Conservation (phyloP, 768 basidiomycete species). For the Auricularia heimuer region DNA sequence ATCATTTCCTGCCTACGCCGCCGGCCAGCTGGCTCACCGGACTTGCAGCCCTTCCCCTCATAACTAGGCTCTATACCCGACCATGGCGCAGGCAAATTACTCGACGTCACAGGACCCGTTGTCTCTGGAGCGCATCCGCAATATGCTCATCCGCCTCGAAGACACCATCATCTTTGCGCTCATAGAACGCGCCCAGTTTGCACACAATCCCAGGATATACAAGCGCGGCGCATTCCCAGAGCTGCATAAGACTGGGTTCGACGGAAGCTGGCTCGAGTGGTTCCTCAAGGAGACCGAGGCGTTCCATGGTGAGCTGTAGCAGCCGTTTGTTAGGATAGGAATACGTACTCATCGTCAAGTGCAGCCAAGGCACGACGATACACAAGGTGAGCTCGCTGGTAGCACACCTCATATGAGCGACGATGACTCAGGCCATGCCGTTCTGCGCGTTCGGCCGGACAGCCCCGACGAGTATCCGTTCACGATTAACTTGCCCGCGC, state of each 20-base stretch:
- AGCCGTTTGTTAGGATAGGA: background rate
- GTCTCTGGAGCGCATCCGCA: constrained; percentile 79
- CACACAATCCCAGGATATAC: constrained; percentile 87
- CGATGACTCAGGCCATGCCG: background rate
- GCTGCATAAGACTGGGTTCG: constrained; percentile 60
- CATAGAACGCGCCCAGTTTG: constrained; percentile 96
- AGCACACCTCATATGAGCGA: background rate
- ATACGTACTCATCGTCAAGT: background rate
- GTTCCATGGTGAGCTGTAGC: constrained; percentile 70
- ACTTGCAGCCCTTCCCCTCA: background rate
- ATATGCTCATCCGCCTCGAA: constrained; percentile 80
- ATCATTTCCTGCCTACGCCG: background rate
- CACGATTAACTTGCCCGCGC: constrained; percentile 66
- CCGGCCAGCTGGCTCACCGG: background rate
- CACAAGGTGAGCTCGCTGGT: constrained; percentile 54
- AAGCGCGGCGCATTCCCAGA: constrained; percentile 69
- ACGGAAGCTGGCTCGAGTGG: constrained; percentile 94
- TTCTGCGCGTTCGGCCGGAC: background rate
- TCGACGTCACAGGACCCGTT: constrained; percentile 65
- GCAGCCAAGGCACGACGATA: constrained; percentile 89
- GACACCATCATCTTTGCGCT: constrained; percentile 98
- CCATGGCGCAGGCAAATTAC: constrained; percentile 43
- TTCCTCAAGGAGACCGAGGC: constrained; percentile 90
- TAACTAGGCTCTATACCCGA: background rate
- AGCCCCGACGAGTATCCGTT: constrained; percentile 99